A percentile compares a stretch with the other conserved stretches of the same genome.
These are phyloP conservation scores for Mycena capillaripes DNA, from an alignment of 768 basidiomycete species.

Conservation along the genomic window DNA sequence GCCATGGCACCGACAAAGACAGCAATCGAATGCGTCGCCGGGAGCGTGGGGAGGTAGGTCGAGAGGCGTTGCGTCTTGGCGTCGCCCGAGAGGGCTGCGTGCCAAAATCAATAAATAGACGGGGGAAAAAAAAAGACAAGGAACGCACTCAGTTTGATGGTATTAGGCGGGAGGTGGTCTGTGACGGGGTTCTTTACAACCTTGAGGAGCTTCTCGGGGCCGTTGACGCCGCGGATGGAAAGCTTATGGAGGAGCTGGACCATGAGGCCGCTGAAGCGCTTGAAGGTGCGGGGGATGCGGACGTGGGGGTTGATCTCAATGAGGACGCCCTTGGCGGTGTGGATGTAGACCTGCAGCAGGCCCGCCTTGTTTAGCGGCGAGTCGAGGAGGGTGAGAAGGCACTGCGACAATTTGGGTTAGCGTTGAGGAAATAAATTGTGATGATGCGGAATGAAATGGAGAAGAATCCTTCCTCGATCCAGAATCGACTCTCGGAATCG, in stretches of 20 bases:
- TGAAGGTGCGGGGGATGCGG: conserved; percentile 97
- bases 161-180: conserved; percentile 95
- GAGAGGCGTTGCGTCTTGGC: conserved; percentile 86
- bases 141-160: conserved; percentile 91
- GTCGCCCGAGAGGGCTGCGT: conserved; percentile 95
- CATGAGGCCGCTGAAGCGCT: conserved; percentile 98
- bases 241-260: conserved; percentile 98
- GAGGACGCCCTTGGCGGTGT: conserved; percentile 95
- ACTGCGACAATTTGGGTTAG: no score
- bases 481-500: no score
- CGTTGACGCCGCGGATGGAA: conserved; percentile 95
- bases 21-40: conserved; percentile 89
- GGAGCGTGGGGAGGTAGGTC: conserved; percentile 86
- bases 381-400: conserved; percentile 94
- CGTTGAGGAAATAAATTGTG: no score
- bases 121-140: not conserved
- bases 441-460: conserved; percentile 10
- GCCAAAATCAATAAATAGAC: conserved; percentile 8
- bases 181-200: conserved; percentile 98
- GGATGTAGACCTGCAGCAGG: conserved; percentile 96
- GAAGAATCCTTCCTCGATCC: no score
- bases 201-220: conserved; percentile 96
- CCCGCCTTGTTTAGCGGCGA: conserved; percentile 99
- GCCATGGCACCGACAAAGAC: conserved; percentile 99
- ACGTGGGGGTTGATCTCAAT: conserved; percentile 99